Conservation (phyloP, 2,329 filamentous ascomycete species). For the Fusarium sp. region DNA sequence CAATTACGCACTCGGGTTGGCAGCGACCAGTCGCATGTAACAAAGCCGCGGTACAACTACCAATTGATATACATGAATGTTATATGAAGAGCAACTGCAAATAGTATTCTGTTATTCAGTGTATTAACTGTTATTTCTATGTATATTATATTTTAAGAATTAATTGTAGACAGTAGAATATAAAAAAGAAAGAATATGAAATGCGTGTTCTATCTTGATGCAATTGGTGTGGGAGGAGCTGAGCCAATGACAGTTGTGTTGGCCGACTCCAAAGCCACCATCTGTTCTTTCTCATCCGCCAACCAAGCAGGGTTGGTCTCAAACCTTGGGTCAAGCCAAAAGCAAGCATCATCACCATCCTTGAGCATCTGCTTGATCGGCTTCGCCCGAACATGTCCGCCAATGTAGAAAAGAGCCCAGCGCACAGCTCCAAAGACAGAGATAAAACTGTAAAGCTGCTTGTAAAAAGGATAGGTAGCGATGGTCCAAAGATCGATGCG, state of each 20-base stretch:
- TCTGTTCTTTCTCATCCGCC: constrained; percentile 4
- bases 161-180: background rate
- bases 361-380: constrained; percentile 6
- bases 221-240: background rate
- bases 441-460: background rate
- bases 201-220: background rate
- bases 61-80: too few relatives aligned
- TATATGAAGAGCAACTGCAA: too few relatives aligned
- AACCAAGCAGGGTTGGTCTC: constrained; percentile 5
- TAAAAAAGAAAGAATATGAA: background rate
- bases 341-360: constrained; percentile 11
- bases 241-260: background rate
- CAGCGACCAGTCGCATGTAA: too few relatives aligned
- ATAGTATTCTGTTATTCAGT: too few relatives aligned
- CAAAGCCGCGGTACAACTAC: too few relatives aligned
- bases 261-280: background rate
- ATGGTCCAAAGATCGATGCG: constrained; percentile 1
- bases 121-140: too few relatives aligned
- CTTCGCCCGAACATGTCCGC: background rate
- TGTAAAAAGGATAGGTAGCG: background rate
- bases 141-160: background rate
- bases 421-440: constrained; percentile 6
- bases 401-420: constrained; percentile 7
- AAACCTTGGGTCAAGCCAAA: background rate
- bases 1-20: too few relatives aligned